These are phyloP conservation scores for Flaveria bidentis DNA, from an alignment of 129 eudicot genomes.

Conservation along the genomic window DNA sequence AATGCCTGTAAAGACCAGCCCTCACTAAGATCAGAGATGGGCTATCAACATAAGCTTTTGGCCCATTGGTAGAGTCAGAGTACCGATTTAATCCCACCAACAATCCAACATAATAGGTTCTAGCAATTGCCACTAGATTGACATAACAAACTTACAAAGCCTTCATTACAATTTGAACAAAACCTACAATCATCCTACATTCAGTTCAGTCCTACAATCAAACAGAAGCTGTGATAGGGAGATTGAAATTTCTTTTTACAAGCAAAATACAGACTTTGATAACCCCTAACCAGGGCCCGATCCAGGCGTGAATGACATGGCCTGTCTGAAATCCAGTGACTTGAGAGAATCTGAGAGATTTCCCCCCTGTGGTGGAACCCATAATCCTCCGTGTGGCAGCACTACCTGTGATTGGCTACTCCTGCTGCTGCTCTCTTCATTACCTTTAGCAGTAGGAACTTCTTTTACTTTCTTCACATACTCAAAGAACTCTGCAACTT, in stretches of 20 bases:
- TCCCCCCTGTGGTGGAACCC: constrained; percentile 72
- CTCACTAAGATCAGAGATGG: background rate
- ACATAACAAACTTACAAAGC: constrained; percentile 22
- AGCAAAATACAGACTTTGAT: background rate
- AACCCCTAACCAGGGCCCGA: constrained; percentile 22
- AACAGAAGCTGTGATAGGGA: background rate
- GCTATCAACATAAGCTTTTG: background rate
- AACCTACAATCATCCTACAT: constrained; percentile 32
- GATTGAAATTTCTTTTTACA: constrained; percentile 36
- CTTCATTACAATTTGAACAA: constrained; percentile 20
- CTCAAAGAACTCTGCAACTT: constrained; percentile 89
- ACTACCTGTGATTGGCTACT: constrained; percentile 44
- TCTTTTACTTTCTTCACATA: constrained; percentile 83
- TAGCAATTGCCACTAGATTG: background rate
- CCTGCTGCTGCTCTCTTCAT: constrained; percentile 28
- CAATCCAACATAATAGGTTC: background rate
- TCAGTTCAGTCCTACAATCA: constrained; percentile 17
- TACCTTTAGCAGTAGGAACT: constrained; percentile 32
- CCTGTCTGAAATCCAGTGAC: constrained; percentile 58
- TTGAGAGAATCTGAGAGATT: constrained; percentile 57
- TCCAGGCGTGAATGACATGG: constrained; percentile 59
- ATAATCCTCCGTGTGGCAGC: constrained; percentile 64
- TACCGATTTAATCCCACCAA: constrained; percentile 1
- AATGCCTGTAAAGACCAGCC: background rate
- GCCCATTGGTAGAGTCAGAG: background rate